phyloP scores from a whole-genome alignment of 345 rosid genomes.

The Hibiscus trionum region DNA sequence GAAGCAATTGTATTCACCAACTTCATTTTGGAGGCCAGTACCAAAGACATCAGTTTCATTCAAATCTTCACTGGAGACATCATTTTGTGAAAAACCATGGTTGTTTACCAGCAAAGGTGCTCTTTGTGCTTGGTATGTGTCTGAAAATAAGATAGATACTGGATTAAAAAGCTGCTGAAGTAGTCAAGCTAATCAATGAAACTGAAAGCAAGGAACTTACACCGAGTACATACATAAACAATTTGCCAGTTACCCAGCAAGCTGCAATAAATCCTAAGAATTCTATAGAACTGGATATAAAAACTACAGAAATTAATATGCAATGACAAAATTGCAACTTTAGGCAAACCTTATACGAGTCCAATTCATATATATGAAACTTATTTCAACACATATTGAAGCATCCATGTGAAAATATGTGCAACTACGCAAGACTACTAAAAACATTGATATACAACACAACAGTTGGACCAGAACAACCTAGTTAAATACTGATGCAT shows the following conservation, averaged over 20 bases:
- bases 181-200: background rate
- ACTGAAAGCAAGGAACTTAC: background rate
- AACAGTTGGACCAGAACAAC: background rate
- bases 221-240: background rate
- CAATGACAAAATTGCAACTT: background rate
- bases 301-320: background rate
- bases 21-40: constrained; percentile 83
- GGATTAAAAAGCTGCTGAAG: constrained; percentile 5
- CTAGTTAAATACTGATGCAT: background rate
- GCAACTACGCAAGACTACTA: background rate
- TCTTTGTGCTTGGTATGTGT: constrained; percentile 50
- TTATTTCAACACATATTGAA: background rate
- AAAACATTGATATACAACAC: background rate
- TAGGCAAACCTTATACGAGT: background rate
- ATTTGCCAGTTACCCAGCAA: background rate
- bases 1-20: constrained; percentile 97
- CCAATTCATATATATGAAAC: background rate
- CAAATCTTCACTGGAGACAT: constrained; percentile 21
- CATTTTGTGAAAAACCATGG: constrained; percentile 27
- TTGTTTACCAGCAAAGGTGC: constrained; percentile 25
- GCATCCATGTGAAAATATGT: background rate
- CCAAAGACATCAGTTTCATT: constrained; percentile 47
- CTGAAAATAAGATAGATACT: constrained; percentile 34
- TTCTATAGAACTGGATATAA: background rate
- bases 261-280: background rate